Percentiles rank a stretch among this genome's conserved stretches.
Evolutionary conservation across 129 eudicot genomes (phyloP).

Genomic region (Pittosporum tobira): DNA sequence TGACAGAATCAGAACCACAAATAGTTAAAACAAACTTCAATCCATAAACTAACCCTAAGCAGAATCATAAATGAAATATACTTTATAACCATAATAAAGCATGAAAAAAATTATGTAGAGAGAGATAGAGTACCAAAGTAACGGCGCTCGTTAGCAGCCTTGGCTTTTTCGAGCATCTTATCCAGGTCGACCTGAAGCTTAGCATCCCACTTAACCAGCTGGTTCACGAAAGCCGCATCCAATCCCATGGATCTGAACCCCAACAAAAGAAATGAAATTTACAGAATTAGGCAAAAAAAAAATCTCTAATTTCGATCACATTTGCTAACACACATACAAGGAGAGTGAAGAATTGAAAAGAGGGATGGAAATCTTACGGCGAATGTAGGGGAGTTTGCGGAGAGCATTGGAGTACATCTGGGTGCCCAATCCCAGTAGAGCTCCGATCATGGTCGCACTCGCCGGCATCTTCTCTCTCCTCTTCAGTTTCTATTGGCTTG

Average conservation of each 20-base stretch:
- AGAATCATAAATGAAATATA: too few species aligned
- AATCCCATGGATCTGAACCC: slow-evolving; percentile 84
- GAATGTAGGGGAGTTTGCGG: slow-evolving; percentile 95
- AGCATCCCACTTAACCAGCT: slow-evolving; percentile 88
- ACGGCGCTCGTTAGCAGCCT: slow-evolving; percentile 91
- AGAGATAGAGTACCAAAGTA: slow-evolving; percentile 52
- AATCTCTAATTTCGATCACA: not conserved
- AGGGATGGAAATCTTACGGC: slow-evolving; percentile 44
- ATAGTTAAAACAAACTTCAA: too few species aligned
- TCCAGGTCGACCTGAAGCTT: slow-evolving; percentile 78
- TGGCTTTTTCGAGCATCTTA: slow-evolving; percentile 74
- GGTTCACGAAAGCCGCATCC: slow-evolving; percentile 66
- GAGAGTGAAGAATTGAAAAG: not conserved
- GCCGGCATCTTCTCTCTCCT: slow-evolving; percentile 52
- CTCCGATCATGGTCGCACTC: slow-evolving; percentile 89
- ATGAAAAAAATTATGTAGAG: too few species aligned
- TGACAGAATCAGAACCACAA: too few species aligned
- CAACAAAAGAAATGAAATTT: too few species aligned
- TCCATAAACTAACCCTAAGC: too few species aligned
- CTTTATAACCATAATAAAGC: too few species aligned
- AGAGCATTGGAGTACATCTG: slow-evolving; percentile 96
- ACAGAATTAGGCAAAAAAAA: not conserved
- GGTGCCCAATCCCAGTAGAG: slow-evolving; percentile 81
- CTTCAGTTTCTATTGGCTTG: too few species aligned
- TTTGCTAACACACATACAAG: not conserved